A percentile compares a stretch with the other conserved stretches of the same genome.
These are phyloP conservation scores for Biancaea sappan DNA, from an alignment of 306 rosid species.

Conservation along the genomic window DNA sequence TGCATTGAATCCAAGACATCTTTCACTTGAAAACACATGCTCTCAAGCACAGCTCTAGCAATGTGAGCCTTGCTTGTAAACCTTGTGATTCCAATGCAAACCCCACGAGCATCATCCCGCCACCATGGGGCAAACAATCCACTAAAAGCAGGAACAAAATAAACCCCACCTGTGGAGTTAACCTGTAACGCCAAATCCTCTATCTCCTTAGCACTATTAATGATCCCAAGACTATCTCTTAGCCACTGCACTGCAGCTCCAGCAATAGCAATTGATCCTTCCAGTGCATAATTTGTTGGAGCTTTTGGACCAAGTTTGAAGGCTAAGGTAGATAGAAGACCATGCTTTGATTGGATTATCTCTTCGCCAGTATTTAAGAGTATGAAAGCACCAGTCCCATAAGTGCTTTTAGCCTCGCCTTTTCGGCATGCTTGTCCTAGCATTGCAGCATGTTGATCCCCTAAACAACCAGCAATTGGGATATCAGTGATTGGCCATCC, in stretches of 20 bases:
- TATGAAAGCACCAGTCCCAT: conserved; percentile 94
- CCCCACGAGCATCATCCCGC: conserved; percentile 99
- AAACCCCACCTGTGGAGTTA: conserved; percentile 73
- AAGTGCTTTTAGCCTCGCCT: conserved; percentile 97
- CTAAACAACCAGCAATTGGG: conserved; percentile 86
- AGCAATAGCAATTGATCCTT: conserved; percentile 96
- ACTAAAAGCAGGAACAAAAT: conserved; percentile 93
- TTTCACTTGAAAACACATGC: conserved; percentile 88
- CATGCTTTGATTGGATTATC: conserved; percentile 60
- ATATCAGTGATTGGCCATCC: conserved; percentile 81
- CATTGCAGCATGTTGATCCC: conserved; percentile 98
- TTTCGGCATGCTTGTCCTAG: conserved; percentile 75
- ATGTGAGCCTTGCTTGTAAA: conserved; percentile 83
- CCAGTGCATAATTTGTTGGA: conserved; percentile 76
- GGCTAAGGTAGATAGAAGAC: conserved; percentile 80
- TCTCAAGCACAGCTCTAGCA: conserved; percentile 92
- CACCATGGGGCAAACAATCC: conserved; percentile 98
- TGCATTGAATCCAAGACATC: conserved; percentile 90
- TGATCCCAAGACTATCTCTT: conserved; percentile 81
- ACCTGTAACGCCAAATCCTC: conserved; percentile 74
- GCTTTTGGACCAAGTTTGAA: conserved; percentile 79
- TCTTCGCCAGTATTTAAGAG: conserved; percentile 83
- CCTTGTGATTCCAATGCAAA: conserved; percentile 82
- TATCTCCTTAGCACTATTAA: conserved; percentile 64
- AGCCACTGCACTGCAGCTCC: conserved; percentile 99